Base-by-base conservation (phyloP, 352 stramenopile genomes). In the Phytophthora crassamura region DNA sequence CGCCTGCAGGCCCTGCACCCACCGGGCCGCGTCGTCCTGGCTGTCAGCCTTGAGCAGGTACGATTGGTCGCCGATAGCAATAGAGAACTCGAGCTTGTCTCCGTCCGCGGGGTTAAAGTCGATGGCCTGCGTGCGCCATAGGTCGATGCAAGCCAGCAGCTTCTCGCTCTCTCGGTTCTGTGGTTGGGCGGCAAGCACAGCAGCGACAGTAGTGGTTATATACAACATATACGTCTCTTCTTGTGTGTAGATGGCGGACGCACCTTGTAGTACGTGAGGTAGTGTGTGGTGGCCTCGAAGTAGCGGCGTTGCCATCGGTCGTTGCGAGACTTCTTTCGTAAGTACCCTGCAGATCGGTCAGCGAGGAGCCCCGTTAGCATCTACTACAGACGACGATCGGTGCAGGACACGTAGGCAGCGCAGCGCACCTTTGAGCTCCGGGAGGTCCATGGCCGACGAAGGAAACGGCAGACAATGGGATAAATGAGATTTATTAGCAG, bases 241-340 rank as follows among this genome's bases (percentile, higher is more conserved):
- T 25, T 25, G 22, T 25, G 22, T 25, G 22, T 25, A 25, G 22
- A 25, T 25, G 22, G 22, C 22, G 22, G 22, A 25, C 22, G 22
- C 22, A 97, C 90, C 89, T 99, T 99, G 82, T 99, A 99, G 80
- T 99, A 99, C 10, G 97, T 98, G 25, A 99, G 80, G 75, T 98
- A 98, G 79, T 98, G 93, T 46, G 96, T 98, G 55, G 98, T 98
- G 15, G 94, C 98, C 82, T 99, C 97, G 72, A 99, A 99, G 82
- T 98, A 99, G 50, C 97, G 90, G 49, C 94, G 96, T 72, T 99
- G 97, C 97, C 96, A 98, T 39, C 90, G 88, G 38, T 95, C 89
- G 67, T 97, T 88, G 51, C 91, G 90, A 54, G 91, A 95, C 64
- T 97, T 97, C 75, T 98, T 98, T 69, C 92, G 84, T 75, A 98